Evolutionary conservation across 805 yeast genomes (phyloP).

Genomic region (Brettanomyces anomalus): DNA sequence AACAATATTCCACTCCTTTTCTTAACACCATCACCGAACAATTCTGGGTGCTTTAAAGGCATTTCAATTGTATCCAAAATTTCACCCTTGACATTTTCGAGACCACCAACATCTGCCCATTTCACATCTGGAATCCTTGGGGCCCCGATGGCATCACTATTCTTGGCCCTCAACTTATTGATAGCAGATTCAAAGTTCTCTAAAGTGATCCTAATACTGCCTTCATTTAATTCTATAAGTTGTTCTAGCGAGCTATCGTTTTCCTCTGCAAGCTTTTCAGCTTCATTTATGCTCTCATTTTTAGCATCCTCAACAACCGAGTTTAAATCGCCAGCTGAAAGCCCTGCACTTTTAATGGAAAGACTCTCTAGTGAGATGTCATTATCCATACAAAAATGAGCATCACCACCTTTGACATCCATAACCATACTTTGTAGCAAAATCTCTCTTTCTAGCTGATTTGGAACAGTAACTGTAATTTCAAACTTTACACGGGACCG

Average conservation of each 20-base stretch:
- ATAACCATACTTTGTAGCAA: conserved; percentile 48
- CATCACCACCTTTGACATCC: not conserved
- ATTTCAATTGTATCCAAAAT: conserved; percentile 92
- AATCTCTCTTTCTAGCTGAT: conserved; percentile 59
- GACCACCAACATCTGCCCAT: conserved; percentile 97
- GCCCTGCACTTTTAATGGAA: conserved; percentile 85
- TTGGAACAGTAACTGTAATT: conserved; percentile 66
- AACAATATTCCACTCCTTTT: conserved; percentile 90
- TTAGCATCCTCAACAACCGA: conserved; percentile 65
- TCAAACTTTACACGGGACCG: conserved; percentile 71
- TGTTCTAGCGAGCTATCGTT: conserved; percentile 20
- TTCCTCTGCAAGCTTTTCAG: conserved; percentile 26
- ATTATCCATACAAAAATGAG: conserved; percentile 25
- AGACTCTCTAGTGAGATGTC: conserved; percentile 50
- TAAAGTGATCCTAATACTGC: conserved; percentile 43
- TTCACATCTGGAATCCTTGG: conserved; percentile 91
- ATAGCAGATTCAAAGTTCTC: conserved; percentile 64
- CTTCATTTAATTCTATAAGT: conserved; percentile 43
- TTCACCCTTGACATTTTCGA: conserved; percentile 83
- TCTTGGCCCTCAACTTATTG: conserved; percentile 74
- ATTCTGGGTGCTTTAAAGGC: conserved; percentile 89
- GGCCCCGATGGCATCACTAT: conserved; percentile 92
- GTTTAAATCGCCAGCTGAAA: conserved; percentile 73
- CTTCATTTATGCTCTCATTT: conserved; percentile 42
- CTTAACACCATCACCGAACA: conserved; percentile 81